phyloP scores from a whole-genome alignment of 371 early-diverging fungal genomes.

The Haplosporangium sp. region DNA sequence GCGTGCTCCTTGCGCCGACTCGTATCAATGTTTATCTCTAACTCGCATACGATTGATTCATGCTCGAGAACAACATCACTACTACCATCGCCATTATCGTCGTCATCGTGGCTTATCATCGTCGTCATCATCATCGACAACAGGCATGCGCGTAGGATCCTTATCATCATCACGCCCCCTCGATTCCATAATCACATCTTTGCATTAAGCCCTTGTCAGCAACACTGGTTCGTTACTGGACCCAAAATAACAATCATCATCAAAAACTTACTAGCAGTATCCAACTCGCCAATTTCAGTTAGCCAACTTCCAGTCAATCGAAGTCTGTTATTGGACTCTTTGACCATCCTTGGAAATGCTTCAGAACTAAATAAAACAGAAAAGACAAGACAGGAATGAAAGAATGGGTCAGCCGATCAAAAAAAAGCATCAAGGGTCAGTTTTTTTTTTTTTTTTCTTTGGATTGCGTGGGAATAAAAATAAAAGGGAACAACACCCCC shows the following conservation, averaged over 20 bases:
- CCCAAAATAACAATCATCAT: neutral
- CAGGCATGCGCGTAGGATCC: neutral
- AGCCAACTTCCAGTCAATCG: slow-evolving; percentile 91
- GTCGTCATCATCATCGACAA: neutral
- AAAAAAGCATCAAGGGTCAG: neutral
- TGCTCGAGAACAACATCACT: too few species aligned
- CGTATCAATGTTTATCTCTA: too few species aligned
- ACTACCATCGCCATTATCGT: too few species aligned
- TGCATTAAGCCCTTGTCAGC: neutral
- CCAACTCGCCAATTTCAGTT: slow-evolving; percentile 86
- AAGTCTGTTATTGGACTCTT: slow-evolving; percentile 76
- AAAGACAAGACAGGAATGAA: neutral
- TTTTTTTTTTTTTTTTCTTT: too few species aligned
- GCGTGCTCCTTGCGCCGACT: too few species aligned
- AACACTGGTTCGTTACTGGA: neutral
- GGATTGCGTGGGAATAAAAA: neutral
- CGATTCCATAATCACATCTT: too few species aligned
- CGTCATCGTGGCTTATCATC: too few species aligned
- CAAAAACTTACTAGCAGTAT: slow-evolving; percentile 77
- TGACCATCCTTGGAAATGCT: slow-evolving; percentile 80
- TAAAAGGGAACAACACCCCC: too few species aligned
- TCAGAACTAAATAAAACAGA: slow-evolving; percentile 58
- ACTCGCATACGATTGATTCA: too few species aligned
- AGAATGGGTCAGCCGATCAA: neutral
- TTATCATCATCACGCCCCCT: neutral